phyloP scores from a whole-genome alignment of 1,284 basidiomycete species.

The Tilletia walkeri region DNA sequence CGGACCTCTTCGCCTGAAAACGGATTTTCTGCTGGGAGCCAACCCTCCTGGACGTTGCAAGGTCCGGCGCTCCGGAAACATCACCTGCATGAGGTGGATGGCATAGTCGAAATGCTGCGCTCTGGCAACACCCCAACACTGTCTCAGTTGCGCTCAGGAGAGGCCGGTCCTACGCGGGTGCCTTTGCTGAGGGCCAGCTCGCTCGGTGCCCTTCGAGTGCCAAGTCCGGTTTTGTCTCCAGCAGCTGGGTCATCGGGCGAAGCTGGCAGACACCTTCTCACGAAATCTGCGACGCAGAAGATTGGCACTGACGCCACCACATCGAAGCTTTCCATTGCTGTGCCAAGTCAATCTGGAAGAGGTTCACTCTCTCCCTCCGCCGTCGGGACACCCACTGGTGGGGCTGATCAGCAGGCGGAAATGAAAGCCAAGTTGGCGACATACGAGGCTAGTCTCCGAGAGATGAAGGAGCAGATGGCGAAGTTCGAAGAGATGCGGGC shows the following conservation, averaged over 20 bases:
- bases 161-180: neutral
- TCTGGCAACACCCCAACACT: neutral
- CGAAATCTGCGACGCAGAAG: neutral
- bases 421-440: constrained; percentile 6
- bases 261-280: neutral
- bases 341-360: too few relatives aligned
- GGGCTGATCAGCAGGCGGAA: neutral
- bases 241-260: neutral
- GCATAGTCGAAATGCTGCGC: neutral
- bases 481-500: neutral
- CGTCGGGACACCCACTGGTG: neutral
- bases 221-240: neutral
- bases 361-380: too few relatives aligned
- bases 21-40: neutral
- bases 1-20: neutral
- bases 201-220: neutral
- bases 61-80: neutral
- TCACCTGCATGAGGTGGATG: constrained; percentile 8
- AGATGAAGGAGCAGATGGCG: constrained; percentile 15
- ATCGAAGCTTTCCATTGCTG: too few relatives aligned
- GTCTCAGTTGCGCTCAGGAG: neutral
- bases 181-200: neutral
- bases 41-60: neutral
- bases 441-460: neutral
- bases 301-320: neutral